phyloP scores from a whole-genome alignment of 2,329 filamentous ascomycete species.

The Neofusicoccum kwambonambiense region DNA sequence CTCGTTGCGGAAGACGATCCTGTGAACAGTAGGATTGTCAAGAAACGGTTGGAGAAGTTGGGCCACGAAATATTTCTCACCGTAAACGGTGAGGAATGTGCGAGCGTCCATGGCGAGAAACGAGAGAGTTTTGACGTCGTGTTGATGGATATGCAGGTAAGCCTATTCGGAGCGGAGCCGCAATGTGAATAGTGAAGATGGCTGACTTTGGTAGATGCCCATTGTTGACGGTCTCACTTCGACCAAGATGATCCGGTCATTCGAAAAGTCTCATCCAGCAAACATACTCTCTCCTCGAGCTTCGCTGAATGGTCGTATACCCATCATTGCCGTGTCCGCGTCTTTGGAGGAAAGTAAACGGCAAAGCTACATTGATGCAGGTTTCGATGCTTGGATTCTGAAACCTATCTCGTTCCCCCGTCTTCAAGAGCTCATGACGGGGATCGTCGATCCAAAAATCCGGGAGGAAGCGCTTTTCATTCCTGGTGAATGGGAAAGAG shows the following conservation, averaged over 20 bases:
- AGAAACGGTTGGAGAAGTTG: constrained; percentile 74
- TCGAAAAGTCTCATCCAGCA: constrained; percentile 57
- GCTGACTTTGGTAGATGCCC: constrained; percentile 66
- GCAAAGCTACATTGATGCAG: constrained; percentile 69
- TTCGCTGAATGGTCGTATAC: constrained; percentile 62
- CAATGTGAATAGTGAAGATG: not conserved
- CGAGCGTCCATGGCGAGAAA: constrained; percentile 64
- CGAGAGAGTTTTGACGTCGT: constrained; percentile 69
- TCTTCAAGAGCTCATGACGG: constrained; percentile 65
- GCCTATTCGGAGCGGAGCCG: constrained; percentile 26
- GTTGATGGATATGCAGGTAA: constrained; percentile 90
- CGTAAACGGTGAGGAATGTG: constrained; percentile 82
- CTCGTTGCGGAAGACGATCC: constrained; percentile 87
- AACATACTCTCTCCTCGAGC: constrained; percentile 61
- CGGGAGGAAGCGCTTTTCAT: constrained; percentile 66
- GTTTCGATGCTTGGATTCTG: constrained; percentile 88
- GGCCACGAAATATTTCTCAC: constrained; percentile 72
- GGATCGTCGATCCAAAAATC: constrained; percentile 62
- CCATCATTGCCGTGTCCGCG: constrained; percentile 84
- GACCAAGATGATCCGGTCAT: constrained; percentile 77
- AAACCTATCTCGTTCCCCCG: constrained; percentile 84
- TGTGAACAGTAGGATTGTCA: constrained; percentile 78
- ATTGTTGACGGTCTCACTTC: constrained; percentile 82
- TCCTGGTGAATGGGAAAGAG: constrained; percentile 75
- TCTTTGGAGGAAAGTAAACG: constrained; percentile 71